A percentile compares a stretch with the other conserved stretches of the same genome.
Conservation (phyloP, 495 filamentous ascomycete species). For the Penicillium arizonense region DNA sequence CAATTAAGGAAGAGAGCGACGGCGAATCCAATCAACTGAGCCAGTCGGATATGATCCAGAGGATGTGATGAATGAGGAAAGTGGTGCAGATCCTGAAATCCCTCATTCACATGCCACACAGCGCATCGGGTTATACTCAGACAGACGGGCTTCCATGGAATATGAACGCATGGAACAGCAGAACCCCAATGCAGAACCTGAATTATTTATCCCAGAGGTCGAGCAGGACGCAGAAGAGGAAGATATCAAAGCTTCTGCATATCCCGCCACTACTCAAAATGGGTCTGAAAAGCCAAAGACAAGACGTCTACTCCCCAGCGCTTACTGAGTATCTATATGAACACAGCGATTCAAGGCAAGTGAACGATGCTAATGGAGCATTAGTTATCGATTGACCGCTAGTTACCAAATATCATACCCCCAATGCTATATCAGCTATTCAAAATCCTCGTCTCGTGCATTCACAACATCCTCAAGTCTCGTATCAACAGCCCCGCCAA, state of each 20-base stretch:
- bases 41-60: too few species aligned
- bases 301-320: not conserved
- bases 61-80: too few species aligned
- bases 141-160: too few species aligned
- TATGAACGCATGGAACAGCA: not conserved
- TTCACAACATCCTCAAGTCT: conserved; percentile 53
- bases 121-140: too few species aligned
- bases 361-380: not conserved
- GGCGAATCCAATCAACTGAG: too few species aligned
- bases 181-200: not conserved
- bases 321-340: not conserved
- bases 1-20: too few species aligned
- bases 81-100: too few species aligned
- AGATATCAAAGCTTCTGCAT: not conserved
- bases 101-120: too few species aligned
- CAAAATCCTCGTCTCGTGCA: conserved; percentile 35
- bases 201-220: not conserved
- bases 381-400: not conserved
- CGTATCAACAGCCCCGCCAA: conserved; percentile 56
- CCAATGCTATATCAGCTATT: conserved; percentile 9
- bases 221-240: not conserved
- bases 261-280: not conserved
- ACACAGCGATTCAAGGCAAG: not conserved
- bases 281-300: not conserved
- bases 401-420: not conserved